Conservation (phyloP, 768 basidiomycete genomes). For the Mrakia frigida region DNA sequence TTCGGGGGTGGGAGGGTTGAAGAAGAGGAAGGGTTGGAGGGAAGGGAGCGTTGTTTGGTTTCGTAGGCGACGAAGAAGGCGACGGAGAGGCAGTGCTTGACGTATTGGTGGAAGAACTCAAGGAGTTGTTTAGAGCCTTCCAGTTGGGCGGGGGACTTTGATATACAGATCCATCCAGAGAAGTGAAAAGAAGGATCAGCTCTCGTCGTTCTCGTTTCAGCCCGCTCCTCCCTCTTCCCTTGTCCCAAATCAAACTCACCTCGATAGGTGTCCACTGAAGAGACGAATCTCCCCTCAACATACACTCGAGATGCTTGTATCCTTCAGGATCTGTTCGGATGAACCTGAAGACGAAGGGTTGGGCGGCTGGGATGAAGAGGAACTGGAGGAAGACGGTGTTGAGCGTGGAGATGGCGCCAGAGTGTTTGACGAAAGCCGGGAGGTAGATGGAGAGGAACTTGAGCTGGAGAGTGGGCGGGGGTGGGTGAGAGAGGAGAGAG, state of each 20-base stretch:
- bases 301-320: neutral
- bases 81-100: neutral
- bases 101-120: neutral
- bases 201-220: neutral
- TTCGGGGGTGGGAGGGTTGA: neutral
- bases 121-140: conserved; percentile 1
- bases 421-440: neutral
- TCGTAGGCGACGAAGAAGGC: neutral
- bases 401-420: neutral
- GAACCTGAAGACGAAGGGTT: neutral
- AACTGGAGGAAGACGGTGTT: neutral
- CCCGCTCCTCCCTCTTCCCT: neutral
- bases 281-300: neutral
- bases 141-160: neutral
- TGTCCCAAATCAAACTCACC: neutral
- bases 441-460: neutral
- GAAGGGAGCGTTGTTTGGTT: neutral
- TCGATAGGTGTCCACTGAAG: neutral
- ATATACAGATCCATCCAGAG: neutral
- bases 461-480: neutral
- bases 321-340: neutral
- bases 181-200: neutral
- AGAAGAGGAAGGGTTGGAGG: too few relatives aligned
- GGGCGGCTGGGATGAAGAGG: neutral
- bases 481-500: too few relatives aligned